These are phyloP conservation scores for Solanum megistacrolobum DNA, from an alignment of 257 asterid genomes.

Conservation along the genomic window DNA sequence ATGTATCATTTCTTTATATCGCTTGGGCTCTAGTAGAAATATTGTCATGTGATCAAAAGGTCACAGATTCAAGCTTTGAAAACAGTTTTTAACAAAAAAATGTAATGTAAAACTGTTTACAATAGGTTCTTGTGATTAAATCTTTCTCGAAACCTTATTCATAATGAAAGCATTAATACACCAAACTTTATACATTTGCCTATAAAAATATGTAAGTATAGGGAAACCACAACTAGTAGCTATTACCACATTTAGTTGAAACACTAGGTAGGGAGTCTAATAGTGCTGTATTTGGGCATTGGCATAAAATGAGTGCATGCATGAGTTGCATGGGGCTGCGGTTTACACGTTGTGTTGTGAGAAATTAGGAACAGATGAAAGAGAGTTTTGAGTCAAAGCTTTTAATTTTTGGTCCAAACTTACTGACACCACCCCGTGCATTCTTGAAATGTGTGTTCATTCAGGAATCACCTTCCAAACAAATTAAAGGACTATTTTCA, in stretches of 20 bases:
- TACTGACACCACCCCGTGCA: neutral
- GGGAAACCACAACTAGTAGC: neutral
- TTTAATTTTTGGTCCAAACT: neutral
- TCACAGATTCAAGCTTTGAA: too few species aligned
- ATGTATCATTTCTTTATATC: too few species aligned
- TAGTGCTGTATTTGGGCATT: neutral
- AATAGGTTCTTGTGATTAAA: too few species aligned
- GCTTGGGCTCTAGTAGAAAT: too few species aligned
- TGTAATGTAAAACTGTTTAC: rapidly evolving
- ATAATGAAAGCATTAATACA: too few species aligned
- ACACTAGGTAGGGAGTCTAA: neutral
- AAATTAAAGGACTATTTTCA: neutral
- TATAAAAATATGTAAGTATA: too few species aligned
- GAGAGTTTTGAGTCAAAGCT: neutral
- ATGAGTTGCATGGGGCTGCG: neutral
- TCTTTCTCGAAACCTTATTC: rapidly evolving
- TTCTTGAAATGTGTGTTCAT: neutral
- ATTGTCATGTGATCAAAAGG: too few species aligned
- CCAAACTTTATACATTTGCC: too few species aligned
- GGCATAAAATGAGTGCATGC: neutral
- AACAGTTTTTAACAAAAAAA: too few species aligned
- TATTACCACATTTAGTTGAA: neutral
- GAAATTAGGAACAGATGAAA: neutral
- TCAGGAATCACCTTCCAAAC: neutral
- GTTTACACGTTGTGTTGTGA: neutral